Evolutionary conservation across 306 rosid species (phyloP).

Genomic region (Castanopsis chinensis): DNA sequence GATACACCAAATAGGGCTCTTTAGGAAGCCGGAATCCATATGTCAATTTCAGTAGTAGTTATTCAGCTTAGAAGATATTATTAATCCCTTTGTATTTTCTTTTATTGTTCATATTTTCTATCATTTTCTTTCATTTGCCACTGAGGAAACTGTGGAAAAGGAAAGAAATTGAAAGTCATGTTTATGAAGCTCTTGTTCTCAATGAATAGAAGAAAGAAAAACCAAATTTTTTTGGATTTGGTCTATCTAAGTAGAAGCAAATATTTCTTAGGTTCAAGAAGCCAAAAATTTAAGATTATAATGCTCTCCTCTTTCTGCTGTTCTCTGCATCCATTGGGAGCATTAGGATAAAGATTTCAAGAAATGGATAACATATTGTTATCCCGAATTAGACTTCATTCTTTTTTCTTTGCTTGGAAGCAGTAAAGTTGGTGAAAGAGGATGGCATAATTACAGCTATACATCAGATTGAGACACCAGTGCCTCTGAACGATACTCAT

Average conservation of each 20-base stretch:
- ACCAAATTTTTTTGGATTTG: not conserved
- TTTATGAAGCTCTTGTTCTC: not conserved
- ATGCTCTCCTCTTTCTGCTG: not conserved
- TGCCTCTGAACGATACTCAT: slow-evolving; percentile 22
- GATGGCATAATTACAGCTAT: slow-evolving; percentile 38
- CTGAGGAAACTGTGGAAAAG: no score
- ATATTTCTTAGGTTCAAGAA: no score
- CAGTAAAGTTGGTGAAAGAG: slow-evolving; percentile 39
- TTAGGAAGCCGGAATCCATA: no score
- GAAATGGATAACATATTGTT: not conserved
- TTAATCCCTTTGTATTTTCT: not conserved
- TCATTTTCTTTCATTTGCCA: not conserved
- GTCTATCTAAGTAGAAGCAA: no score
- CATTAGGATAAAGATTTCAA: not conserved
- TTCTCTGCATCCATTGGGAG: not conserved
- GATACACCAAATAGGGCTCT: no score
- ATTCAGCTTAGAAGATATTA: not conserved
- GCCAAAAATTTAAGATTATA: not conserved
- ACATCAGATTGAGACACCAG: slow-evolving; percentile 16
- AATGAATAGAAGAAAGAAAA: not conserved
- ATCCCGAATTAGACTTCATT: slow-evolving; percentile 1
- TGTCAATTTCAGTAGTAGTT: no score
- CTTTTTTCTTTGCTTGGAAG: slow-evolving; percentile 10
- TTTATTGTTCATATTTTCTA: not conserved
- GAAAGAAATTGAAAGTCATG: no score